Evolutionary conservation across 2,329 filamentous ascomycete species (phyloP).

Genomic region (Elsinoe necatrix): DNA sequence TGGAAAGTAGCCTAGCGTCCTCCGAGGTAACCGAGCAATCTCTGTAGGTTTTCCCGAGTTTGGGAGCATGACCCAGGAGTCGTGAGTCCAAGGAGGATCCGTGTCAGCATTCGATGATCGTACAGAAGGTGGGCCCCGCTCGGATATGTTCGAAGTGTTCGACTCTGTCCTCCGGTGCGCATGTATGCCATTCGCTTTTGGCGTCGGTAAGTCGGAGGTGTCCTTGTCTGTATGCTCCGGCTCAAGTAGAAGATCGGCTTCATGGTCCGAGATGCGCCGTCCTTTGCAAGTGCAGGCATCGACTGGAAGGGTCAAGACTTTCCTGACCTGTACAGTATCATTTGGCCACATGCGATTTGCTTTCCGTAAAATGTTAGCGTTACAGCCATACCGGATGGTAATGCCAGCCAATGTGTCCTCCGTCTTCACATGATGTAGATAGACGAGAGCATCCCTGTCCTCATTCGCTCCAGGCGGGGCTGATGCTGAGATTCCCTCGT

Average conservation of each 20-base stretch:
- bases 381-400: constrained; percentile 81
- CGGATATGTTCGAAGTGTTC: constrained; percentile 29
- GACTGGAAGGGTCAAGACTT: constrained; percentile 74
- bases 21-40: constrained; percentile 74
- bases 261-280: constrained; percentile 40
- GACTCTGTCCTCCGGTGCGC: constrained; percentile 25
- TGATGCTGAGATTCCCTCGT: constrained; percentile 46
- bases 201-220: constrained; percentile 18
- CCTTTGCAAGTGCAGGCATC: constrained; percentile 83
- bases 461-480: constrained; percentile 50
- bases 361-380: constrained; percentile 71
- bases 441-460: constrained; percentile 70
- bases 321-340: constrained; percentile 78
- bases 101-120: constrained; percentile 40
- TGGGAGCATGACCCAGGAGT: constrained; percentile 79
- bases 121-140: constrained; percentile 29
- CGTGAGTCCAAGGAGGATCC: constrained; percentile 70
- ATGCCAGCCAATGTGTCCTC: constrained; percentile 86
- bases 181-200: constrained; percentile 15
- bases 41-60: constrained; percentile 64
- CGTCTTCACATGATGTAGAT: constrained; percentile 75
- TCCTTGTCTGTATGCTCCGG: background rate
- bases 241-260: constrained; percentile 16
- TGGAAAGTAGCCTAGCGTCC: constrained; percentile 82
- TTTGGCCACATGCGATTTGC: constrained; percentile 93